Conservation (phyloP, 169 alveolate species). For the Perkinsus olseni region DNA sequence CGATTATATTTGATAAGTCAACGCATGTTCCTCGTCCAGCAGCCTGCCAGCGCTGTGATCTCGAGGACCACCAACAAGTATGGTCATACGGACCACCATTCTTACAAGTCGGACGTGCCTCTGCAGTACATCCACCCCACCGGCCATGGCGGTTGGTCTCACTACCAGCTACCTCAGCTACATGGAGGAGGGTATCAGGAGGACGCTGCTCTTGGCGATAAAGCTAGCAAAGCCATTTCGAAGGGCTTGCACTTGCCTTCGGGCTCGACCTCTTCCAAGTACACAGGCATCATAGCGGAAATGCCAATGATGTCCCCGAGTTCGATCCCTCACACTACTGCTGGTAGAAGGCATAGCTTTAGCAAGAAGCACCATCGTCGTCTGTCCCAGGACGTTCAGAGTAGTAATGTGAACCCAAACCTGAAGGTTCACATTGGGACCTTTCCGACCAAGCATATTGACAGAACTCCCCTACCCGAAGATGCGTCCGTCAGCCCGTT, state of each 20-base stretch:
- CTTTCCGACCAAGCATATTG: neutral
- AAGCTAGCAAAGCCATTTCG: neutral
- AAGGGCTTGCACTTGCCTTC: neutral
- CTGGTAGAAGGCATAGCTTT: neutral
- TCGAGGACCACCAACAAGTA: neutral
- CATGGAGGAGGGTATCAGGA: neutral
- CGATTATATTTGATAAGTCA: neutral
- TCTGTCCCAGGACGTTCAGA: neutral
- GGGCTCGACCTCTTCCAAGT: neutral
- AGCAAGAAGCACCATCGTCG: neutral
- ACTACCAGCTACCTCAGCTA: neutral
- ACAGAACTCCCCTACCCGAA: neutral
- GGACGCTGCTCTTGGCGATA: neutral
- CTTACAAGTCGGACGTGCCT: neutral
- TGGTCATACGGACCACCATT: neutral
- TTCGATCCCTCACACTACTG: neutral
- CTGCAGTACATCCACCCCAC: neutral
- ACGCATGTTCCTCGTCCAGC: neutral
- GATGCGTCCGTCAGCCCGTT: neutral
- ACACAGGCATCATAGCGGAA: neutral
- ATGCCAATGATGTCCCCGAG: neutral
- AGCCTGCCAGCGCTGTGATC: neutral
- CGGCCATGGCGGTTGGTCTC: neutral
- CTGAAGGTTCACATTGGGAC: conserved; percentile 1
- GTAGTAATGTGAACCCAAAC: neutral